Conservation (phyloP, 1,284 basidiomycete species). For the Testicularia cyperi region DNA sequence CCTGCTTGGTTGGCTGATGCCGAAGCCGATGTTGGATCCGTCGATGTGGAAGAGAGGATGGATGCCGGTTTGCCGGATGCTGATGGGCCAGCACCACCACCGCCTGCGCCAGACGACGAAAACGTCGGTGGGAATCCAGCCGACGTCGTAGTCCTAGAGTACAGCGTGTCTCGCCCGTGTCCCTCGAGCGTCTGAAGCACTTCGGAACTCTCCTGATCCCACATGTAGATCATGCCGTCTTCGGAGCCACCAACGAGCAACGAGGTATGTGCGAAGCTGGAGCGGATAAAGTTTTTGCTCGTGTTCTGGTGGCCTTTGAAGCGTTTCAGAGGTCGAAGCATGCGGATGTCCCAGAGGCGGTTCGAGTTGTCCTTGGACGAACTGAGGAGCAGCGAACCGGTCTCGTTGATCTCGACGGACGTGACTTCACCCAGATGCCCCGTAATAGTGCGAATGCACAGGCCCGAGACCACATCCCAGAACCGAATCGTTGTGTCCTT, state of each 20-base stretch:
- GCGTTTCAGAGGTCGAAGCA: constrained; percentile 60
- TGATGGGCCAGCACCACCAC: too few species aligned
- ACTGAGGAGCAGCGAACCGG: constrained; percentile 62
- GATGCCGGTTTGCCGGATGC: too few species aligned
- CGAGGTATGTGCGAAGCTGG: constrained; percentile 61
- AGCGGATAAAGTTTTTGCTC: constrained; percentile 63
- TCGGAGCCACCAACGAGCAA: constrained; percentile 63
- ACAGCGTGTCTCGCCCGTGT: constrained; percentile 35
- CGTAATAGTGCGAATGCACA: constrained; percentile 61
- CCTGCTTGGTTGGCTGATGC: too few species aligned
- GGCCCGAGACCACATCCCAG: constrained; percentile 64
- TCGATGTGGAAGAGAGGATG: background rate
- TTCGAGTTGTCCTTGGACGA: constrained; percentile 64
- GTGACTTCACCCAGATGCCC: constrained; percentile 64
- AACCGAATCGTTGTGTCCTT: constrained; percentile 64
- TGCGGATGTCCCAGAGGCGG: constrained; percentile 55
- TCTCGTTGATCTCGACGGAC: constrained; percentile 62
- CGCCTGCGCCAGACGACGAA: background rate
- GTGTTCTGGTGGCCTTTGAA: constrained; percentile 65
- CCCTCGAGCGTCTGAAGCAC: constrained; percentile 58
- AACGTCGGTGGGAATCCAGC: background rate
- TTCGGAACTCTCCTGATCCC: constrained; percentile 56
- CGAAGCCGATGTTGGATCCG: too few species aligned
- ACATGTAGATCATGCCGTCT: constrained; percentile 59
- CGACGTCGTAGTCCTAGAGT: background rate